Base-by-base conservation (phyloP, 345 rosid genomes). In the Ceriops zippeliana region DNA sequence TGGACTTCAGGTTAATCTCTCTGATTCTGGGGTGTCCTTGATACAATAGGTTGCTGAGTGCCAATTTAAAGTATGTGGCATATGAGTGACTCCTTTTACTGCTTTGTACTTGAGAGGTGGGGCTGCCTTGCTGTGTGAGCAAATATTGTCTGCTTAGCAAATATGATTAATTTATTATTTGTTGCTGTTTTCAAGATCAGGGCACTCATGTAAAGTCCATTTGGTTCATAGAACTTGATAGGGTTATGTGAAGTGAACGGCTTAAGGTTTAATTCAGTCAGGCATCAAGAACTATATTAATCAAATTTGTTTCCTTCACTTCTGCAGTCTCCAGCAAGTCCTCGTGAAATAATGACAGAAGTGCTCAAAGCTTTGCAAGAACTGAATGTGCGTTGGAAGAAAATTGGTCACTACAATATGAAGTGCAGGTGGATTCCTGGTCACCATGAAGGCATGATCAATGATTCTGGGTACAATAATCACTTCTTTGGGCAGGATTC, bases 371-470 rank as follows among this genome's bases (percentile, higher is more conserved):
- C 99, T 27, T 74, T 95, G 77, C 89, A 81, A 80, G 92, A 89
- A 68, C 79, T 95, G 81, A 89, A 85, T 70, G 99, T 90, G 28
- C 76, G 87, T 70, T 95, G 99, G 99, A 91, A 95, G 83, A 95
- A 89, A 85, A 91, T 91, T 30, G 96, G 98, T 60, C 96, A 90
- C 61, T 91, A 95, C 83, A 90, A 91, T 85, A 83, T 95, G 92
- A 91, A 90, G 81, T 95, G 97, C 86, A 82, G 91, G 80, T 91
- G 98, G 98, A 76, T 89, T 78, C 86, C 80, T 49, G 87, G 83
- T 75, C 87, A 81, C 75, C 83, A 67, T 51, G 87, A 84, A 67
- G 89, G 88, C 74, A 91, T 89, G 87, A 74, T 86, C 54, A 83
- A 84, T 61, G 86, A 87, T 77, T 75, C 81, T 15, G 73, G 69